Evolutionary conservation across 257 asterid species (phyloP), one percentile per base, ranked within the genome.

Genomic region (Rauvolfia tetraphylla): DNA sequence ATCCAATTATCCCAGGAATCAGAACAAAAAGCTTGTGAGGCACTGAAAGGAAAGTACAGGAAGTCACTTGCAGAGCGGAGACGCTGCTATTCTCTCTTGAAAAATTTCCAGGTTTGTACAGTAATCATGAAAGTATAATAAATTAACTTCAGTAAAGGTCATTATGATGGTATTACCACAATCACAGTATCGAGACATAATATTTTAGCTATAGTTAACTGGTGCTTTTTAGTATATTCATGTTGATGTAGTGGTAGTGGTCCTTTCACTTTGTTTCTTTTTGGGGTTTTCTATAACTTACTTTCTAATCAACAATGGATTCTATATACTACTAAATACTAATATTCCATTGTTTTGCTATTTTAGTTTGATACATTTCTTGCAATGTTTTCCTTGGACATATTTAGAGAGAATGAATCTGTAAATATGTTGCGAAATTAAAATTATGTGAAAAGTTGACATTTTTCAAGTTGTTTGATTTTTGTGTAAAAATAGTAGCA

Each of bases 61-160:
- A 85, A 87, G 72, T 87, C 89, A 27, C 63, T 87, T 78, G 85
- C 91, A 58, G 91, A 87, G 82, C 91, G 88, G 85, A 89, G 96
- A 71, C 87, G 58, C 62, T 75, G 88, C 84, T 82, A 86, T 38
- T 86, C 93, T 75, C 83, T 89, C 68, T 72, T 88, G 88, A 85
- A 89, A 84, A 87, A 78, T 81, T 85, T 92, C 85, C 89, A 89
- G 91, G 97, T 89, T 80, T 62, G 56, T 31, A 23, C 36, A 48
- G 31, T 53, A 23, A 65, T 56, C 74, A 68, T 49, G 44, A 67
- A 67, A 15, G 10, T 3, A 36, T 22, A 18, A 17, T 38, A 36
- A 66, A 36, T 36, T 8, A 22, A 22, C 33, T 67, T 23, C 72
- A 20, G 29, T 2, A 67, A 38, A 67, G 2, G 31, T 66, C 17